Evolutionary conservation across 2,329 filamentous ascomycete genomes (phyloP).

Genomic region (Verticillium nubilum): DNA sequence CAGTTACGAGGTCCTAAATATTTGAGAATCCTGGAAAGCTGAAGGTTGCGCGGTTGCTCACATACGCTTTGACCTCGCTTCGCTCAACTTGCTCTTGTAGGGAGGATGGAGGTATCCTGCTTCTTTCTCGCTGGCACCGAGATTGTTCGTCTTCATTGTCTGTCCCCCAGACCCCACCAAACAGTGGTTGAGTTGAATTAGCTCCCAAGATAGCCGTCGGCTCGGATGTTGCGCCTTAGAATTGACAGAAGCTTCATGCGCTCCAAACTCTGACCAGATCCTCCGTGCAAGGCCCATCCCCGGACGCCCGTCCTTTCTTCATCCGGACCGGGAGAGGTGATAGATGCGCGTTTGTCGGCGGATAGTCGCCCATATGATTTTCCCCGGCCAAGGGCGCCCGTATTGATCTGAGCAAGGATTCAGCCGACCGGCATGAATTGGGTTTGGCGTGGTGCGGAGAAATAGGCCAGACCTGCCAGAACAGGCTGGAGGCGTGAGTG

Average conservation of each 20-base stretch:
- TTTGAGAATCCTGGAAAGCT: not conserved
- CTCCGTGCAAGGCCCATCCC: not conserved
- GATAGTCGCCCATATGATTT: not conserved
- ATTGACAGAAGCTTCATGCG: not conserved
- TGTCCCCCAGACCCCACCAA: too few species aligned
- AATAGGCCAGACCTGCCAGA: not conserved
- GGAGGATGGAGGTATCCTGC: not conserved
- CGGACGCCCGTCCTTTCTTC: not conserved
- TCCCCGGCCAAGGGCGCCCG: not conserved
- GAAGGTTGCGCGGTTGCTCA: not conserved
- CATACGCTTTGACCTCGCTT: too few species aligned
- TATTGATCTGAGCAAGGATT: constrained; percentile 3
- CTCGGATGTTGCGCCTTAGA: not conserved
- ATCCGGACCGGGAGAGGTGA: not conserved
- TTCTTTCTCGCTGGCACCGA: not conserved
- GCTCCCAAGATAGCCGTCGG: not conserved
- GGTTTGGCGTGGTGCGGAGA: constrained; percentile 1
- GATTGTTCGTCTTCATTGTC: not conserved
- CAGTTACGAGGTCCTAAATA: not conserved
- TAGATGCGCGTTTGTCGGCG: not conserved
- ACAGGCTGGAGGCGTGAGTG: not conserved
- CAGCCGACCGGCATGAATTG: not conserved
- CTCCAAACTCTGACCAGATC: not conserved
- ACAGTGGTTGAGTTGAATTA: not conserved
- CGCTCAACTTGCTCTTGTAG: too few species aligned